Conservation (phyloP, 768 basidiomycete species). For the Collybia sordida region DNA sequence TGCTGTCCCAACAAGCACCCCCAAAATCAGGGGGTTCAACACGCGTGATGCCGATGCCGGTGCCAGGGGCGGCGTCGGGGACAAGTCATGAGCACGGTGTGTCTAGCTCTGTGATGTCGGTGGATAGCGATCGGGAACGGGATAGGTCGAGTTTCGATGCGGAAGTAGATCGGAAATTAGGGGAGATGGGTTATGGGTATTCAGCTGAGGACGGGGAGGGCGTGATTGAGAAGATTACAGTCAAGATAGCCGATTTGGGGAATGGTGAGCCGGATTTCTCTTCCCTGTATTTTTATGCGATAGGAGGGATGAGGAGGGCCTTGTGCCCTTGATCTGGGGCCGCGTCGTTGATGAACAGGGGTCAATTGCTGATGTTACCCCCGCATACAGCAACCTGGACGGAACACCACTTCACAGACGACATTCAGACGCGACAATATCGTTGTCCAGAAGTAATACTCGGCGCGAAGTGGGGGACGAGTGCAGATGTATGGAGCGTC, state of each 20-base stretch:
- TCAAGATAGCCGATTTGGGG: slow-evolving; percentile 98
- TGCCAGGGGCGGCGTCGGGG: slow-evolving; percentile 15
- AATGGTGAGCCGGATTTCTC: slow-evolving; percentile 60
- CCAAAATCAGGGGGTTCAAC: slow-evolving; percentile 13
- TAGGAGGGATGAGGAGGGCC: too few relatives aligned
- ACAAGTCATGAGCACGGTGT: slow-evolving; percentile 3
- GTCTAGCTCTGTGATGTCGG: neutral
- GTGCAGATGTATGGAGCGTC: slow-evolving; percentile 96
- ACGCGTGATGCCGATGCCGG: slow-evolving; percentile 23
- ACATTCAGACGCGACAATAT: slow-evolving; percentile 97
- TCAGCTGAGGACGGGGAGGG: slow-evolving; percentile 22
- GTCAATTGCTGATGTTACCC: neutral
- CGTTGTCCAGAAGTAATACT: slow-evolving; percentile 97
- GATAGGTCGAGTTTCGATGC: neutral
- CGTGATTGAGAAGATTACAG: slow-evolving; percentile 75
- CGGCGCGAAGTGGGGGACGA: slow-evolving; percentile 93
- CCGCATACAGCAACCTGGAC: slow-evolving; percentile 69
- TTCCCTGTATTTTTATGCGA: neutral
- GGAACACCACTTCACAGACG: slow-evolving; percentile 97
- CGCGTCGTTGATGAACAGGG: too few relatives aligned
- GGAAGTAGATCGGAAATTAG: slow-evolving; percentile 14
- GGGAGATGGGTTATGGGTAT: slow-evolving; percentile 12
- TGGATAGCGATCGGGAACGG: neutral
- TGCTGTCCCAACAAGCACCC: slow-evolving; percentile 73
- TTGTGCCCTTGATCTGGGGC: too few relatives aligned